Conservation (phyloP, 306 rosid genomes). For the Adenanthera pavonina region DNA sequence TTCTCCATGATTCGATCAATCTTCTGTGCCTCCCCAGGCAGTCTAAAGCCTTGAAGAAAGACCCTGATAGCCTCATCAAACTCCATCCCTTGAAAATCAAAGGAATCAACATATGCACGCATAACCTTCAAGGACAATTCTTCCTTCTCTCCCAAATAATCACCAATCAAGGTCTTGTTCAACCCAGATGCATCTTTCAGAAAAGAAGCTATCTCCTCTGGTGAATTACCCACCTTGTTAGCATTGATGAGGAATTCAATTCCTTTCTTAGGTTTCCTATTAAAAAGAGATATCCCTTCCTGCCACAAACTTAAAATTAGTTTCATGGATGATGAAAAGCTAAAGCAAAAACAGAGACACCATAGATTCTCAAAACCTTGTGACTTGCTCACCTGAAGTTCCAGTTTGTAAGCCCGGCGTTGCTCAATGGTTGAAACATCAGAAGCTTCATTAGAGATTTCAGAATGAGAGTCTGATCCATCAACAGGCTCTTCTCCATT, state of each 20-base stretch:
- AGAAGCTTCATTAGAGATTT: constrained; percentile 77
- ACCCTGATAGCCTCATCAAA: constrained; percentile 96
- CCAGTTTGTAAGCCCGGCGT: constrained; percentile 97
- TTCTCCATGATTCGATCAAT: constrained; percentile 98
- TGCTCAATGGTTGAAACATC: constrained; percentile 88
- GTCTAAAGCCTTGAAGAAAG: constrained; percentile 93
- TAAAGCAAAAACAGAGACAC: constrained; percentile 36
- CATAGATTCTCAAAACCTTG: constrained; percentile 31
- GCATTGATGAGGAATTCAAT: constrained; percentile 96
- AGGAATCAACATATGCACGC: constrained; percentile 96
- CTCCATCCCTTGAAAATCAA: constrained; percentile 88
- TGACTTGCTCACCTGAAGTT: constrained; percentile 80
- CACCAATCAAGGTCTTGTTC: constrained; percentile 91
- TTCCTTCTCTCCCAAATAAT: constrained; percentile 97
- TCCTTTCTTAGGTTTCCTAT: constrained; percentile 96
- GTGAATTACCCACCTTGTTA: constrained; percentile 90
- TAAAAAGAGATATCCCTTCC: constrained; percentile 99
- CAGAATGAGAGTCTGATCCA: constrained; percentile 81
- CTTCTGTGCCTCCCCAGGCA: constrained; percentile 99
- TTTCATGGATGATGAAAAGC: constrained; percentile 39
- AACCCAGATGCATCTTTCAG: constrained; percentile 97
- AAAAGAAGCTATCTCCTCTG: constrained; percentile 93
- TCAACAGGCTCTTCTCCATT: constrained; percentile 79
- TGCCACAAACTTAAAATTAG: constrained; percentile 77
- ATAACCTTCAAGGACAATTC: constrained; percentile 93